Evolutionary conservation across 2,329 filamentous ascomycete genomes (phyloP).

Genomic region (Claviceps citrina): DNA sequence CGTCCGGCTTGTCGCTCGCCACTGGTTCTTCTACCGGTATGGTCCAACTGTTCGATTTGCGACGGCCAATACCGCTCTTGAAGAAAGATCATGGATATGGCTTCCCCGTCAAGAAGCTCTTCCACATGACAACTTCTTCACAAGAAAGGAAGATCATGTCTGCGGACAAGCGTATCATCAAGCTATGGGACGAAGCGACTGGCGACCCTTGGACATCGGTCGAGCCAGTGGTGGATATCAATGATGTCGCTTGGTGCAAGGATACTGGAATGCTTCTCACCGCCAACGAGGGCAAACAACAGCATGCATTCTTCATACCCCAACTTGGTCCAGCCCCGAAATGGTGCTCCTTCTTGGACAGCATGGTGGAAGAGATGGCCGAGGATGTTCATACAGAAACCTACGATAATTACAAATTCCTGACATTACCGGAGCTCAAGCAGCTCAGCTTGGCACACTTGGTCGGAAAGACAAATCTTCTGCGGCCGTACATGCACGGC

Average conservation of each 20-base stretch:
- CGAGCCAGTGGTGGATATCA: conserved; percentile 87
- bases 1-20: conserved; percentile 69
- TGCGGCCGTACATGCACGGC: conserved; percentile 96
- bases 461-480: conserved; percentile 73
- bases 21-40: conserved; percentile 80
- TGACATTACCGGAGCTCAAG: conserved; percentile 74
- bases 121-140: conserved; percentile 53
- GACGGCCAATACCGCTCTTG: conserved; percentile 69
- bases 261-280: conserved; percentile 91
- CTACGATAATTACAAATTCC: conserved; percentile 99
- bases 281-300: conserved; percentile 89
- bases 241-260: conserved; percentile 83
- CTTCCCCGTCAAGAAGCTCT: conserved; percentile 75
- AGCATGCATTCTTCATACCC: conserved; percentile 89
- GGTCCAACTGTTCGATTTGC: conserved; percentile 80
- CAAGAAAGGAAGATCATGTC: conserved; percentile 80
- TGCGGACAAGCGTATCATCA: conserved; percentile 89
- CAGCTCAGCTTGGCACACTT: conserved; percentile 76
- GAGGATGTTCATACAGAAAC: conserved; percentile 65
- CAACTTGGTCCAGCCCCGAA: conserved; percentile 83
- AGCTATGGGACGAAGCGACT: conserved; percentile 76
- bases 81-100: conserved; percentile 95
- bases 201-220: conserved; percentile 90
- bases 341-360: conserved; percentile 95
- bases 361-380: conserved; percentile 96